Percentiles rank a stretch among this genome's conserved stretches.
phyloP scores from a whole-genome alignment of 495 filamentous ascomycete genomes.

The Podospora didyma region DNA sequence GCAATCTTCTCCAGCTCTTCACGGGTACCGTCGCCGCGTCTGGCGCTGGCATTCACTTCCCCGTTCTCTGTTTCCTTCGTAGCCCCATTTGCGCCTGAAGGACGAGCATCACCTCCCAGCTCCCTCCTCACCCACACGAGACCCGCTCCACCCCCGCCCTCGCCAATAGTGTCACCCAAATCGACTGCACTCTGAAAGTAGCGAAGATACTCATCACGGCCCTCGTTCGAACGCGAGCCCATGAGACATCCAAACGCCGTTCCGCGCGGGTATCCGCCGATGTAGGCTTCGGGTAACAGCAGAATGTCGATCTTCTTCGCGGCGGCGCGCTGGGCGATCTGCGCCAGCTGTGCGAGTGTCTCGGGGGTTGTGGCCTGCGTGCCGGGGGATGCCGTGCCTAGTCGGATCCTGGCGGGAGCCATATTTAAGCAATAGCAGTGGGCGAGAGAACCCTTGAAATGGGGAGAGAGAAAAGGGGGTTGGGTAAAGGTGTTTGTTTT shows the following conservation, averaged over 20 bases:
- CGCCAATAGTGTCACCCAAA: constrained; percentile 75
- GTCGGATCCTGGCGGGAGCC: constrained; percentile 44
- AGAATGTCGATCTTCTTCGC: constrained; percentile 63
- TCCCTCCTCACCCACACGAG: constrained; percentile 66
- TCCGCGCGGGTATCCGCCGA: constrained; percentile 91
- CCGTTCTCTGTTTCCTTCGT: neutral
- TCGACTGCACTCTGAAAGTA: constrained; percentile 81
- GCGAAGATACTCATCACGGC: constrained; percentile 76
- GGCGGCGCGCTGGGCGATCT: constrained; percentile 50
- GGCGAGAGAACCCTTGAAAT: no score
- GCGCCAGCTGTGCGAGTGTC: constrained; percentile 63
- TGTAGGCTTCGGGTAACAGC: constrained; percentile 89
- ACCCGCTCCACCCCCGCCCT: constrained; percentile 56
- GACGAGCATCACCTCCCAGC: constrained; percentile 34
- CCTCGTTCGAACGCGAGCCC: constrained; percentile 61
- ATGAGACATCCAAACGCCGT: constrained; percentile 71
- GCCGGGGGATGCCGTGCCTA: constrained; percentile 74
- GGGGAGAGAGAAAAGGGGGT: neutral
- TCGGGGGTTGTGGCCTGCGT: constrained; percentile 59
- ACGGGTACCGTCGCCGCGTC: constrained; percentile 79
- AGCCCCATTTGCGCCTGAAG: neutral
- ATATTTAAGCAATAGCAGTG: neutral
- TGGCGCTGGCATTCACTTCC: neutral
- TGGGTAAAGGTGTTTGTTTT: neutral
- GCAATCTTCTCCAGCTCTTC: constrained; percentile 75